Base-by-base conservation (phyloP, 495 filamentous ascomycete species). In the Aspergillus diversus region DNA sequence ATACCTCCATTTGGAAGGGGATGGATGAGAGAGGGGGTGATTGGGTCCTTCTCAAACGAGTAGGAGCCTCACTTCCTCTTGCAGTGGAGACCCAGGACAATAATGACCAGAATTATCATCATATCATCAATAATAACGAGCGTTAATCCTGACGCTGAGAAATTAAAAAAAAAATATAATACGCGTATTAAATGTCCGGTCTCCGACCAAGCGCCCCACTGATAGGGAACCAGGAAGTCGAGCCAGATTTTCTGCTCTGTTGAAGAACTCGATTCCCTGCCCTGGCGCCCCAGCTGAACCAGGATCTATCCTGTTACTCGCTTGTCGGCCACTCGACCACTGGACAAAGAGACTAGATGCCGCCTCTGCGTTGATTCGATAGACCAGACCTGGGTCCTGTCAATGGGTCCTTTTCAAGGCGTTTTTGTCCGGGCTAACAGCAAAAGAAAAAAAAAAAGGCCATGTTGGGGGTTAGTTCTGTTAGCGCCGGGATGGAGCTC, bases 231-330 rank as follows among this genome's bases (percentile, higher is more conserved):
- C n/a, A 13, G 13, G 21, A 27, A 27, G 21, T 27, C 21, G 1
- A 27, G 21, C 21, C 21, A 27, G 21, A 27, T 27, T 27, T 27
- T 27, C 48, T 17, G n/a, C 47, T 17, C 16, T 27, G n/a, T 58
- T 58, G 56, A 58, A 43, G 39, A 43, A 43, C 39, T 43, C 39
- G 39, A 43, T 43, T 43, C 39, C 39, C 39, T 43, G 39, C n/a
- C 4, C 60, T 66, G 63, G 64, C 60, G 64, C 55, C 34, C 21
- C 21, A 27, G 21, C 21, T 27, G 21, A 49, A 37, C 58, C 21
- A 33, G 58, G 58, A 60, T 53, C 6, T 34, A 32, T 34, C 53
- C 43, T 60, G 32, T 46, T 61, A 51, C 58, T 17, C 15, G 16
- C 17, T 15, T 49, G 46, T 49, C 17, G 13, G 46, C 15, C 4